Base-by-base conservation (phyloP, 2,329 filamentous ascomycete genomes). In the Trichoderma breve region DNA sequence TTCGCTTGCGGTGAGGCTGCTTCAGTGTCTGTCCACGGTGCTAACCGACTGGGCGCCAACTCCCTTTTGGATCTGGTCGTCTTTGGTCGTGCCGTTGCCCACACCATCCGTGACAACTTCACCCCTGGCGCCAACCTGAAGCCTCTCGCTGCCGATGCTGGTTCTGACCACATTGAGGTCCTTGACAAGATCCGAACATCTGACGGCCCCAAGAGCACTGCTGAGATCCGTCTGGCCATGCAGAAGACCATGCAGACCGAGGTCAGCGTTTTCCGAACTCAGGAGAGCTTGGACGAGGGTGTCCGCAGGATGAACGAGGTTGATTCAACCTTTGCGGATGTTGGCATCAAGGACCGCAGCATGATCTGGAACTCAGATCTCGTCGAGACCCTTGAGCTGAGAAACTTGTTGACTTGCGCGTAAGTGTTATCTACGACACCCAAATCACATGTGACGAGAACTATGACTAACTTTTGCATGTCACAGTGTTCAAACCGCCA, bases 321-420 rank as follows among this genome's bases (percentile, higher is more conserved):
- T 77, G 95, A 98, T 82, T 83, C 88, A 78, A 88, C 86, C 79
- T 98, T 92, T 85, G 84, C 87, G 78, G 87, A 98, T 80, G 92
- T 98, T 77, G 93, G 94, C 80, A 98, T 93, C 86, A 97, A 97
- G 90, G 95, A 98, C 84, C 93, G 96, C 83, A 97, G 93, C 88
- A 98, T 98, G 95, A 98, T 98, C 87, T 98, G 95, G 95, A 98
- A 98, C 90, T 94, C 93, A 28, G 95, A 98, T 80, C 90, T 98
- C 51, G 94, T 97, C 74, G 95, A 98, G 88, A 97, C 95, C 8
- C 90, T 99, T 71, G 96, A 99, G 85, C 87, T 98, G 80, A 90
- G 95, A 80, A 99, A 99, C 84, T 84, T 99, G 79, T 86, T 99
- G 81, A 98, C 96, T 79, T 98, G 96, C 90, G 95, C 95, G 90